Conservation (phyloP, 1,284 basidiomycete species). For the Phlebopus sp. region DNA sequence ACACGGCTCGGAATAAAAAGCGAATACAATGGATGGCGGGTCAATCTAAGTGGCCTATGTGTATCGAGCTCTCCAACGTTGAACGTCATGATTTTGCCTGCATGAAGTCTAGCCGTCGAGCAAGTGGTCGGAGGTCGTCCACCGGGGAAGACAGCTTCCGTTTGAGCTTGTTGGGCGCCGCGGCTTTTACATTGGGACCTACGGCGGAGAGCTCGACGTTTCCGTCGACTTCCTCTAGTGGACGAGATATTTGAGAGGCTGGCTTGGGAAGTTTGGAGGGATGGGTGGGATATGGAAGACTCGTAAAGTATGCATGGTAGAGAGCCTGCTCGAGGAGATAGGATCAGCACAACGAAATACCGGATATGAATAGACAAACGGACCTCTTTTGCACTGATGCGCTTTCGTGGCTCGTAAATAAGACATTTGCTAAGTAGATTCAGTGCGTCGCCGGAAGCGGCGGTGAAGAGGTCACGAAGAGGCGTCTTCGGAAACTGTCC, state of each 20-base stretch:
- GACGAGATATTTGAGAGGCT: slow-evolving; percentile 45
- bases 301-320: slow-evolving; percentile 74
- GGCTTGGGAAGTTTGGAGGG: slow-evolving; percentile 83
- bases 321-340: slow-evolving; percentile 51
- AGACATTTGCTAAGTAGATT: slow-evolving; percentile 82
- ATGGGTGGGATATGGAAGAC: slow-evolving; percentile 76
- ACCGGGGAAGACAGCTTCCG: slow-evolving; percentile 45
- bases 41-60: neutral
- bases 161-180: slow-evolving; percentile 44
- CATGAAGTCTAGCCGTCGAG: slow-evolving; percentile 48
- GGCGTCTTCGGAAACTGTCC: slow-evolving; percentile 82
- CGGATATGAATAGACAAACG: slow-evolving; percentile 22
- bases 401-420: slow-evolving; percentile 81
- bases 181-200: slow-evolving; percentile 38
- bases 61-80: no score
- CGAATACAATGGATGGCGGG: slow-evolving; percentile 1
- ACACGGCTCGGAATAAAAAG: slow-evolving; percentile 8
- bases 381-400: slow-evolving; percentile 81
- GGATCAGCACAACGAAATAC: neutral
- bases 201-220: slow-evolving; percentile 49
- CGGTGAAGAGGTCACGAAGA: slow-evolving; percentile 85
- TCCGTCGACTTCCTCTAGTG: slow-evolving; percentile 72
- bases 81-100: slow-evolving; percentile 11
- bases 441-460: slow-evolving; percentile 84
- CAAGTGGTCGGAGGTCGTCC: slow-evolving; percentile 39